A percentile compares a stretch with the other conserved stretches of the same genome.
phyloP scores from a whole-genome alignment of 805 yeast genomes.

The Metschnikowia santaceciliae region DNA sequence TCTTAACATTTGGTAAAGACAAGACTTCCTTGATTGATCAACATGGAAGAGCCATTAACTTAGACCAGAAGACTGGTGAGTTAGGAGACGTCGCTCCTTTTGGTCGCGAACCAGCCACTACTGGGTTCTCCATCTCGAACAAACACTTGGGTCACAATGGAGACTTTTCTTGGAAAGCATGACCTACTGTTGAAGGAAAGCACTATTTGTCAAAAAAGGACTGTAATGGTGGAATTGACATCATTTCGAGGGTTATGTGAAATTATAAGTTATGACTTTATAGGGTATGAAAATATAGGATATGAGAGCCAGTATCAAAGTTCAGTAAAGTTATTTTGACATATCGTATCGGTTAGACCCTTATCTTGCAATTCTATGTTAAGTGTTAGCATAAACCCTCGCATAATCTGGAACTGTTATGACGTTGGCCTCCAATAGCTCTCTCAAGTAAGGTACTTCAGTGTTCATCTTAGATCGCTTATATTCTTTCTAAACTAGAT shows the following conservation, averaged over 20 bases:
- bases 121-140: conserved; percentile 36
- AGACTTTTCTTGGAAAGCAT: conserved; percentile 35
- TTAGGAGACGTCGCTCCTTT: conserved; percentile 5
- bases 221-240: conserved; percentile 28
- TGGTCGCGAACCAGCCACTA: conserved; percentile 29
- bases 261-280: no score
- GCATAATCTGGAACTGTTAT: no score
- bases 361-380: no score
- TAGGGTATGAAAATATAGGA: no score
- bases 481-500: no score
- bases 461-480: no score
- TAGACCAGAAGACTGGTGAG: not conserved
- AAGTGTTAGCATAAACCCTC: no score
- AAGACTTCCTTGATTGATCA: not conserved
- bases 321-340: no score
- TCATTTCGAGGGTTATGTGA: conserved; percentile 19
- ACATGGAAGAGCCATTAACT: not conserved
- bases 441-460: no score
- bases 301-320: no score
- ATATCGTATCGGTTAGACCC: no score
- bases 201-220: conserved; percentile 21
- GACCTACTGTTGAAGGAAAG: conserved; percentile 28
- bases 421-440: no score
- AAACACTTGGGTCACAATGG: conserved; percentile 36
- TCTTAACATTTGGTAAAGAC: not conserved